phyloP scores from a whole-genome alignment of 768 basidiomycete species.

The Kwoniella mangroviensis region DNA sequence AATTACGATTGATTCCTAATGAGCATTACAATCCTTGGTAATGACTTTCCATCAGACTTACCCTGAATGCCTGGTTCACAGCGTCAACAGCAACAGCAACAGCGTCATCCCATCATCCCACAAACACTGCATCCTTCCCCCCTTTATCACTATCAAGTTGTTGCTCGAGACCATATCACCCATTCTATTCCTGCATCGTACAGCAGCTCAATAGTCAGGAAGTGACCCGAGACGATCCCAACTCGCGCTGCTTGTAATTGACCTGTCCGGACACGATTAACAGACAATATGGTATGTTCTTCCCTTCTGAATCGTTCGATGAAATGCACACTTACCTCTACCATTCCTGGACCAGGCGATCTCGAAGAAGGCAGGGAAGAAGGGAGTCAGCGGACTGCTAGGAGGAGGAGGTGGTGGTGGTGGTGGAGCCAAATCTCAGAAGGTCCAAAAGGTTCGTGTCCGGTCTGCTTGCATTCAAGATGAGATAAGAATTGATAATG shows the following conservation, averaged over 20 bases:
- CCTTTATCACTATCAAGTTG: background rate
- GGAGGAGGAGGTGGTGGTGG: conserved; percentile 26
- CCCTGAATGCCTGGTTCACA: background rate
- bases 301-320: too few relatives aligned
- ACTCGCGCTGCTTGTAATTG: too few relatives aligned
- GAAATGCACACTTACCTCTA: background rate
- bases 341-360: conserved; percentile 39
- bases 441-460: conserved; percentile 39
- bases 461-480: background rate
- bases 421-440: conserved; percentile 32
- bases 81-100: background rate
- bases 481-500: conserved; percentile 7
- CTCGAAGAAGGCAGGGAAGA: conserved; percentile 58
- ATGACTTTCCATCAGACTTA: background rate
- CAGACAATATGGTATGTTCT: too few relatives aligned
- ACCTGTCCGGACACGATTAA: too few relatives aligned
- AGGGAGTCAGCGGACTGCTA: conserved; percentile 51
- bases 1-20: background rate
- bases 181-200: too few relatives aligned
- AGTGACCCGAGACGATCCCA: too few relatives aligned
- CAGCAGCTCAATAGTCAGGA: too few relatives aligned
- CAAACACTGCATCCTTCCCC: background rate
- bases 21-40: background rate
- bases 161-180: too few relatives aligned
- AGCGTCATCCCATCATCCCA: background rate